Evolutionary conservation across 2,329 filamentous ascomycete genomes (phyloP), one percentile per base, ranked within the genome.

Genomic region (Diaporthe helianthi): DNA sequence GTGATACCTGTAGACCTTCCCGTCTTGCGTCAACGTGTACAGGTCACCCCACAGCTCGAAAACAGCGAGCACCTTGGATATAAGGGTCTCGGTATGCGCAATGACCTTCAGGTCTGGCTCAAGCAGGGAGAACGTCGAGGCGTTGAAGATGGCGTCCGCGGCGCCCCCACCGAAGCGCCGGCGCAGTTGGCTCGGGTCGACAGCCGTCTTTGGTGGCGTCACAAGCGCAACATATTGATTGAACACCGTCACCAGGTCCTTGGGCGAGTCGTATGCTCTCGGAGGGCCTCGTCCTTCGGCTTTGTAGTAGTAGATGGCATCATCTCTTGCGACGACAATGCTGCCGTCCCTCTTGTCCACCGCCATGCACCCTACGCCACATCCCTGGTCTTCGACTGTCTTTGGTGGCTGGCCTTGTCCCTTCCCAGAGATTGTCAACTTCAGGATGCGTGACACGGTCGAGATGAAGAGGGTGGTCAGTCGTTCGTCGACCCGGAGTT

Each of bases 271-370:
- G 77, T 97, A 98, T 0, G 94, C 94, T 79, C 93, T 94, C 49
- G 93, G 95, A 1, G 93, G 91, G 0, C 94, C 94, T 70, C 94
- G 89, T 0, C 95, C 95, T 69, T 96, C 92, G 0, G 92, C 82
- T 0, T 91, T 92, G 80, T 98, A 99, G 70, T 93, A 94, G 80
- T 98, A 98, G 66, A 99, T 92, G 9, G 95, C 96, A 85, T 99
- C 97, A 74, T 98, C 93, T 71, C 96, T 86, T 1, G 92, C 96
- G n/a, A 99, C 91, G 3, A 99, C 88, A 24, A 99, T 90, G 73
- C 98, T 93, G 6, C 92, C 93, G 0, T 90, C 92, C 71, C 87
- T 86, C 71, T 87, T 89, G 78, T 98, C 93, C 15, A 95, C 85
- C 0, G 93, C 92, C 93, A 99, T 97, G 79, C 97, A 99, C 1